Conservation (phyloP, 139 green algal genomes). For the Chlamydomonas asymmetrica region DNA sequence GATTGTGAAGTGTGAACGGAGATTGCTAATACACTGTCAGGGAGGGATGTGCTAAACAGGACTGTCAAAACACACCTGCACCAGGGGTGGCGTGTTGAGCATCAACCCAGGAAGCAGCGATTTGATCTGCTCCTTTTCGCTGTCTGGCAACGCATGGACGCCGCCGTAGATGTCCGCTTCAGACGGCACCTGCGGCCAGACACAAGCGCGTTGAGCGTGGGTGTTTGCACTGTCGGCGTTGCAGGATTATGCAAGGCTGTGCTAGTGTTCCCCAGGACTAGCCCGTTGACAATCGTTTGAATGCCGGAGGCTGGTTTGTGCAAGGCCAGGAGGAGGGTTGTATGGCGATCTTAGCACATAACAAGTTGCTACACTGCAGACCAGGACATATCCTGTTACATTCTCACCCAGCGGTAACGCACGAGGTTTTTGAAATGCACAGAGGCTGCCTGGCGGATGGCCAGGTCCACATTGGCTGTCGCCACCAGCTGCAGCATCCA, state of each 20-base stretch:
- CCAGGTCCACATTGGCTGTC: conserved; percentile 51
- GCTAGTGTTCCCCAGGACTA: too few species aligned
- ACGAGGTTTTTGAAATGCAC: conserved; percentile 98
- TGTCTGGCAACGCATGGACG: conserved; percentile 47
- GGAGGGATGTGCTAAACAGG: too few species aligned
- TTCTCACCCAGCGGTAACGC: conserved; percentile 86
- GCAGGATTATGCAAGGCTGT: too few species aligned
- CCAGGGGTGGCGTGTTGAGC: conserved; percentile 74
- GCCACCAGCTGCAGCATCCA: conserved; percentile 64
- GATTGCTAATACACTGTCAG: too few species aligned
- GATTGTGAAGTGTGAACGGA: too few species aligned
- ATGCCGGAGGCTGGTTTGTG: too few species aligned
- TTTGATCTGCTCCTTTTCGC: conserved; percentile 86
- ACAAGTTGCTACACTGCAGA: neutral
- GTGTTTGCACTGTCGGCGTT: too few species aligned
- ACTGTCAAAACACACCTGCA: too few species aligned
- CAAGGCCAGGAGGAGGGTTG: neutral
- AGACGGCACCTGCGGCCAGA: conserved; percentile 52
- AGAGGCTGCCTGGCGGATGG: conserved; percentile 86
- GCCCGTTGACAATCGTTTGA: too few species aligned
- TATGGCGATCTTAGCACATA: too few species aligned
- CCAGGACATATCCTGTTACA: neutral
- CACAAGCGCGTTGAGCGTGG: too few species aligned
- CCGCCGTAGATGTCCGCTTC: conserved; percentile 49
- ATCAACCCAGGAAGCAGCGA: conserved; percentile 84